These are phyloP conservation scores for Singerocomus inundabilis DNA, from an alignment of 1,284 basidiomycete species.

Conservation along the genomic window DNA sequence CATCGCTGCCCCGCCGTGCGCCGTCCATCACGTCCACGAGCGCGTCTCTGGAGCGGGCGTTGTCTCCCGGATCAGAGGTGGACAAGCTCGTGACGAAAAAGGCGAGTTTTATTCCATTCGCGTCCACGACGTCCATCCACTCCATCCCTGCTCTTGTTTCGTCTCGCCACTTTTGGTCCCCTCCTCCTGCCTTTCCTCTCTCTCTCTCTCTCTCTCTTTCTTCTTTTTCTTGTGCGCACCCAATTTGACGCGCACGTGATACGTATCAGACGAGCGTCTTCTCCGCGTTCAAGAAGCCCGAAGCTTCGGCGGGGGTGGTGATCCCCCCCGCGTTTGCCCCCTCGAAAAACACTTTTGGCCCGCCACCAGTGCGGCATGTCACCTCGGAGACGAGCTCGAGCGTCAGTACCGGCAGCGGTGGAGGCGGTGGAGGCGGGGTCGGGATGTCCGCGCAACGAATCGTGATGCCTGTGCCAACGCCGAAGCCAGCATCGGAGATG, in stretches of 20 bases:
- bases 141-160: too few species aligned
- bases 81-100: slow-evolving; percentile 31
- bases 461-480: slow-evolving; percentile 24
- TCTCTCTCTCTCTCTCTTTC: too few species aligned
- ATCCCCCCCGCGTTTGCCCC: slow-evolving; percentile 48
- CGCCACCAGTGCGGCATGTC: slow-evolving; percentile 50
- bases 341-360: slow-evolving; percentile 47
- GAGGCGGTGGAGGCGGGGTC: slow-evolving; percentile 6
- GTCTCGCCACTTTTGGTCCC: too few species aligned
- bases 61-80: slow-evolving; percentile 18
- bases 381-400: slow-evolving; percentile 28
- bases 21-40: slow-evolving; percentile 24
- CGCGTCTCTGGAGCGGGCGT: not conserved
- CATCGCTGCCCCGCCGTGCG: slow-evolving; percentile 36
- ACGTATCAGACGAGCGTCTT: slow-evolving; percentile 17
- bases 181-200: too few species aligned
- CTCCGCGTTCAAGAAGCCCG: slow-evolving; percentile 21
- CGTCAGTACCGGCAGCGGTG: slow-evolving; percentile 16
- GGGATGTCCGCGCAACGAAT: slow-evolving; percentile 28
- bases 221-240: too few species aligned
- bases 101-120: slow-evolving; percentile 5
- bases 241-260: not conserved
- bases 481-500: slow-evolving; percentile 36
- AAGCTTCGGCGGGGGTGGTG: slow-evolving; percentile 32
- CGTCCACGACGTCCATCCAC: too few species aligned